Percentiles rank a stretch among this genome's conserved stretches.
phyloP scores from a whole-genome alignment of 768 basidiomycete genomes.

The Tulasnella sp. region DNA sequence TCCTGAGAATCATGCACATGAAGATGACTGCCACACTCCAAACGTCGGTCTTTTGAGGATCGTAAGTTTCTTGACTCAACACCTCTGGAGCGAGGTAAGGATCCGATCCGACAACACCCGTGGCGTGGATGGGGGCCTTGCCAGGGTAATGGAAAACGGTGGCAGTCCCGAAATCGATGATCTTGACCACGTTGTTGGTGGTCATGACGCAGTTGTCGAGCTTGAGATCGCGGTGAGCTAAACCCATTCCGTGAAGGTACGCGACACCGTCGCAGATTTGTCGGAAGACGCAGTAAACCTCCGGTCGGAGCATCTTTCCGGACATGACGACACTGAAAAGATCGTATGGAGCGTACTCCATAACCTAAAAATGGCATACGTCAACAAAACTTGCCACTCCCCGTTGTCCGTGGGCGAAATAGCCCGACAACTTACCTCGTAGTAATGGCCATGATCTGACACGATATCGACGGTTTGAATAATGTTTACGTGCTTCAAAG shows the following conservation, averaged over 20 bases:
- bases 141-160: conserved; percentile 99
- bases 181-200: conserved; percentile 87
- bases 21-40: conserved; percentile 99
- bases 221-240: conserved; percentile 98
- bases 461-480: conserved; percentile 90
- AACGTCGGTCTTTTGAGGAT: conserved; percentile 96
- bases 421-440: conserved; percentile 65
- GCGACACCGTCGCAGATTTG: conserved; percentile 98
- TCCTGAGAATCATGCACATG: conserved; percentile 95
- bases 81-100: conserved; percentile 99
- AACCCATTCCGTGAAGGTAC: conserved; percentile 94
- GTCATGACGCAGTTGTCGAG: conserved; percentile 99
- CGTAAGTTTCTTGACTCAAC: conserved; percentile 71
- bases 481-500: conserved; percentile 45
- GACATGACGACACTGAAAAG: conserved; percentile 99
- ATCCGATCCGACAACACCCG: conserved; percentile 93
- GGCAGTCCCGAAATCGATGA: conserved; percentile 99
- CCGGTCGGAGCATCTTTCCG: conserved; percentile 95
- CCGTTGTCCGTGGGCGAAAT: too few species aligned
- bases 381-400: conserved; percentile 54
- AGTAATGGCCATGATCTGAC: conserved; percentile 94
- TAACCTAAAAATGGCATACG: conserved; percentile 56
- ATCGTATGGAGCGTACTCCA: conserved; percentile 99
- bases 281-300: conserved; percentile 98
- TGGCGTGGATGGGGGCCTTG: conserved; percentile 69